Evolutionary conservation across 495 filamentous ascomycete species (phyloP).

Genomic region (Hyaloscypha finlandica): DNA sequence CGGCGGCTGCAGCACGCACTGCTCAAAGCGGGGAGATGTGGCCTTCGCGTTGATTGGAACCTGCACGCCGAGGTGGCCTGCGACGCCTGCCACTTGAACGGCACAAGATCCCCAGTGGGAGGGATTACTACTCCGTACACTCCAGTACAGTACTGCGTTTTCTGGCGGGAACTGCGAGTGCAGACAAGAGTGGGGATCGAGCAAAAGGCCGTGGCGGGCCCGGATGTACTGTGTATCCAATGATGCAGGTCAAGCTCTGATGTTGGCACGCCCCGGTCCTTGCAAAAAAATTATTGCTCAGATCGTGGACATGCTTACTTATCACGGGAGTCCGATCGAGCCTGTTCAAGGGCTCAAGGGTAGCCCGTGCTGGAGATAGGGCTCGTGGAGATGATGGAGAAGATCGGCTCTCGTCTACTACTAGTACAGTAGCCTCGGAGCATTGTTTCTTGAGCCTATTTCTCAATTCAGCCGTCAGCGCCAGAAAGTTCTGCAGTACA

Average conservation of each 20-base stretch:
- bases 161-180: conserved; percentile 1
- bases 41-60: conserved; percentile 12
- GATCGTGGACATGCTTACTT: neutral
- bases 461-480: neutral
- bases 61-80: neutral
- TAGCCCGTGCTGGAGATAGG: conserved; percentile 17
- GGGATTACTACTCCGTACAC: too few relatives aligned
- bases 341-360: conserved; percentile 1
- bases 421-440: neutral
- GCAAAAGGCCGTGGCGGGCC: neutral
- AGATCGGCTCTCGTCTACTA: neutral
- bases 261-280: neutral
- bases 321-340: conserved; percentile 11
- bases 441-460: neutral
- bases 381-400: conserved; percentile 4
- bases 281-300: neutral
- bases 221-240: neutral
- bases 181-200: conserved; percentile 1
- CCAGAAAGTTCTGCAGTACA: neutral
- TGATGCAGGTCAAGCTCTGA: neutral
- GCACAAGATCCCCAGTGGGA: neutral
- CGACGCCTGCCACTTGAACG: neutral
- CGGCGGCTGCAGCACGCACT: conserved; percentile 12
- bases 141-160: neutral
- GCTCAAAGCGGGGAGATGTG: conserved; percentile 2